Base-by-base conservation (phyloP, 1,284 basidiomycete species). In the Puccinia horiana region DNA sequence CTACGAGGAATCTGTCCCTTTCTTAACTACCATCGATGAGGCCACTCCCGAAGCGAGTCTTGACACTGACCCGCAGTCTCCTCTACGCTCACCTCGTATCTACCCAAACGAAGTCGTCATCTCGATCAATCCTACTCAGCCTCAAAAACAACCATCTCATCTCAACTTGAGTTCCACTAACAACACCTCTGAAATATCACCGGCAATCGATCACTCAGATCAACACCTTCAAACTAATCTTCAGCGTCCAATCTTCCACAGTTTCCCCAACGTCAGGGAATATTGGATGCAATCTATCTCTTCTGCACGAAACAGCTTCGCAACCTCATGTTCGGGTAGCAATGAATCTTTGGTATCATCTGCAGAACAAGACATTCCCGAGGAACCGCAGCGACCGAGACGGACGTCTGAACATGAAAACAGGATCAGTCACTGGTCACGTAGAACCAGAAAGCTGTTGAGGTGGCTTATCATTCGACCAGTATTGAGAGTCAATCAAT, bases 331-430 rank as follows among this genome's bases (percentile, higher is more conserved):
- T 20, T 65, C 67, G n/a, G 61, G 44, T 67, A 67, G 12, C 35
- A 61, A 35, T 67, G 82, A 32, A 82, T 73, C 73, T 40, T 63
- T 40, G 72, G 81, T 69, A 52, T 85, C 85, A 0, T 11, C 20
- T 63, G 35, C 54, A 61, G 44, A 76, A 63, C 37, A 8, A 35
- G 74, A 61, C 20, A 23, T 47, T 35, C 47, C 75, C 49, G 70
- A 83, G 37, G 80, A 73, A 11, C 86, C 85, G 74, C 84, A 84
- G 47, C 85, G 84, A 8, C 74, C 82, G 23, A 74, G 82, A 75
- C 84, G 84, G 76, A 32, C 69, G 83, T 29, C 76, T 58, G 80
- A 58, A 83, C 81, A 26, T 84, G 83, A 20, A 84, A 83, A 84
- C 83, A 85, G 54, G 83, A 84, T 63, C 84, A 83, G 77, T 85